phyloP scores from a whole-genome alignment of 345 rosid species.

The Lumnitzera racemosa region DNA sequence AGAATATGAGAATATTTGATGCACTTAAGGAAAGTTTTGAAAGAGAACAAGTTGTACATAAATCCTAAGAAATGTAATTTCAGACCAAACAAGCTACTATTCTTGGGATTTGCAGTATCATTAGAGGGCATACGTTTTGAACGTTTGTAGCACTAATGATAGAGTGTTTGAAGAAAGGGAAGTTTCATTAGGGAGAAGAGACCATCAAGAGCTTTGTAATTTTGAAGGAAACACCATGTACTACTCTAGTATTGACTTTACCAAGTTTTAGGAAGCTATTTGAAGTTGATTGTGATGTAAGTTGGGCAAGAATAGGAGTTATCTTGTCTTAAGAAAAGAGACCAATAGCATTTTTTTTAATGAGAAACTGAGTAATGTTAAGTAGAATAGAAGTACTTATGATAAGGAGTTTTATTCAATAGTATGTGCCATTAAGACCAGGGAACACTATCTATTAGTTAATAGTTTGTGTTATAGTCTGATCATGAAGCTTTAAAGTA shows the following conservation, averaged over 20 bases:
- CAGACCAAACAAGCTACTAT: not conserved
- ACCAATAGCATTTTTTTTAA: too few species aligned
- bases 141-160: not conserved
- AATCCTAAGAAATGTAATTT: too few species aligned
- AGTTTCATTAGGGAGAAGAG: not conserved
- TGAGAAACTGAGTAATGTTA: too few species aligned
- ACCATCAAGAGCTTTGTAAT: not conserved
- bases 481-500: too few species aligned
- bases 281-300: not conserved
- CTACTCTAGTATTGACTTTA: too few species aligned
- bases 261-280: not conserved
- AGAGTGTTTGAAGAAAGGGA: not conserved
- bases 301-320: not conserved
- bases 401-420: not conserved
- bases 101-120: slow-evolving; percentile 2
- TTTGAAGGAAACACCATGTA: not conserved
- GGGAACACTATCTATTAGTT: not conserved
- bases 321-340: not conserved
- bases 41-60: too few species aligned
- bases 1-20: too few species aligned
- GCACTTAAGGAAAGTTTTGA: too few species aligned
- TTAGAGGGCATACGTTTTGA: not conserved
- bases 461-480: not conserved
- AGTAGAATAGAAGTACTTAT: too few species aligned
- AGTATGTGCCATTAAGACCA: not conserved